These are phyloP conservation scores for Fraxinus americana DNA, from an alignment of 257 asterid species.

Conservation along the genomic window DNA sequence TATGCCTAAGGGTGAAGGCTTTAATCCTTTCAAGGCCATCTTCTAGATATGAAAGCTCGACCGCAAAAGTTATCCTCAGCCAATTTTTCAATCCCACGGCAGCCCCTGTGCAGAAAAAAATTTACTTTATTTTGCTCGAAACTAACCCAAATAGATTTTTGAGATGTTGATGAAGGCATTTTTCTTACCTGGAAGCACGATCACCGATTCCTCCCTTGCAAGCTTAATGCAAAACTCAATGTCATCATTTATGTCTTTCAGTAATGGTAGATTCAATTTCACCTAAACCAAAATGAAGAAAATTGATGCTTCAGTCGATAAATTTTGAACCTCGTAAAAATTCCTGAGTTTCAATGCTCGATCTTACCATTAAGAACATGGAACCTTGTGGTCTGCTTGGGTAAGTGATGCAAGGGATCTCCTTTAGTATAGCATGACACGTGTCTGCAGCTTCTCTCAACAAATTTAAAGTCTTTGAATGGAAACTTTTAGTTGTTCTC, in stretches of 20 bases:
- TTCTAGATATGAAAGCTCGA: slow-evolving; percentile 46
- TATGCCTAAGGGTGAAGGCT: slow-evolving; percentile 34
- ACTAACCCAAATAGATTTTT: not conserved
- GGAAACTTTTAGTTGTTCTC: slow-evolving; percentile 51
- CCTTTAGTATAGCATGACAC: slow-evolving; percentile 42
- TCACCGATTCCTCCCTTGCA: slow-evolving; percentile 64
- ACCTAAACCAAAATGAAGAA: slow-evolving; percentile 36
- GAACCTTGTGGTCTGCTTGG: slow-evolving; percentile 73
- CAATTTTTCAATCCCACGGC: slow-evolving; percentile 64
- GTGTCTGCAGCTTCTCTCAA: slow-evolving; percentile 60
- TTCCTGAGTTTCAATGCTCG: not conserved
- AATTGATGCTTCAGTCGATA: not conserved
- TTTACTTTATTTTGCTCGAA: not conserved
- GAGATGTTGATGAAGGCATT: not conserved
- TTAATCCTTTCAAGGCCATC: slow-evolving; percentile 68
- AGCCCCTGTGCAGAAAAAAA: slow-evolving; percentile 40
- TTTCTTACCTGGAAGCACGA: slow-evolving; percentile 61
- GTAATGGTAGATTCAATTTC: slow-evolving; percentile 41
- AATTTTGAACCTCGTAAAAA: not conserved
- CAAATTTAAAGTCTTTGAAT: slow-evolving; percentile 35
- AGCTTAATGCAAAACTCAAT: slow-evolving; percentile 62
- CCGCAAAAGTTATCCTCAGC: slow-evolving; percentile 64
- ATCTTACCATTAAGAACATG: slow-evolving; percentile 47
- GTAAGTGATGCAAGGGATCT: slow-evolving; percentile 52
- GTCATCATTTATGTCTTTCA: slow-evolving; percentile 57